These are phyloP conservation scores for Amanita rimosa DNA, from an alignment of 768 basidiomycete species.

Conservation along the genomic window DNA sequence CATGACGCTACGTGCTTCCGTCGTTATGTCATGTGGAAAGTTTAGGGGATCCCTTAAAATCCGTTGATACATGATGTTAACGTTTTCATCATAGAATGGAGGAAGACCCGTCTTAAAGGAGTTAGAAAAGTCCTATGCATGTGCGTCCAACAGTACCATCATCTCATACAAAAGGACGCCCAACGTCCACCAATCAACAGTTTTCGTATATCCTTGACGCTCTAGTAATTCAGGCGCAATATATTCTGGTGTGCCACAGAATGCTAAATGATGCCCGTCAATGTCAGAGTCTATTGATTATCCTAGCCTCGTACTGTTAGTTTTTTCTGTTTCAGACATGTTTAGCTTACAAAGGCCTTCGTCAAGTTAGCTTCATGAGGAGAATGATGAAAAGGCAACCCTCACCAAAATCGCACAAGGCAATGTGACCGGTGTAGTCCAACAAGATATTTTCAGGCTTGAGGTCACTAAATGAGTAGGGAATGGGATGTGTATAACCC, in stretches of 20 bases:
- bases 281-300: neutral
- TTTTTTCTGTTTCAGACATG: conserved; percentile 97
- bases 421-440: conserved; percentile 97
- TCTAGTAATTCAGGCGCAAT: conserved; percentile 96
- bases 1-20: conserved; percentile 86
- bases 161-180: conserved; percentile 96
- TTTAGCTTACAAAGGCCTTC: conserved; percentile 85
- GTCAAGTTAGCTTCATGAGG: conserved; percentile 2
- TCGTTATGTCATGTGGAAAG: conserved; percentile 81
- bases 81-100: conserved; percentile 98
- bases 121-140: conserved; percentile 8
- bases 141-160: conserved; percentile 46
- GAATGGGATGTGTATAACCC: neutral
- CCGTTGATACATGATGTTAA: conserved; percentile 95
- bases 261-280: conserved; percentile 37
- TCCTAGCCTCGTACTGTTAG: conserved; percentile 59
- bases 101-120: conserved; percentile 75
- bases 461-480: conserved; percentile 49
- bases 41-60: conserved; percentile 89
- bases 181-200: conserved; percentile 99
- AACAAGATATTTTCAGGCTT: conserved; percentile 98
- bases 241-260: conserved; percentile 98
- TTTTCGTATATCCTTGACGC: conserved; percentile 94
- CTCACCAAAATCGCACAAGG: conserved; percentile 89
- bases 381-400: neutral